These are phyloP conservation scores for Earliella scabrosa DNA, from an alignment of 1,284 basidiomycete species.

Conservation along the genomic window DNA sequence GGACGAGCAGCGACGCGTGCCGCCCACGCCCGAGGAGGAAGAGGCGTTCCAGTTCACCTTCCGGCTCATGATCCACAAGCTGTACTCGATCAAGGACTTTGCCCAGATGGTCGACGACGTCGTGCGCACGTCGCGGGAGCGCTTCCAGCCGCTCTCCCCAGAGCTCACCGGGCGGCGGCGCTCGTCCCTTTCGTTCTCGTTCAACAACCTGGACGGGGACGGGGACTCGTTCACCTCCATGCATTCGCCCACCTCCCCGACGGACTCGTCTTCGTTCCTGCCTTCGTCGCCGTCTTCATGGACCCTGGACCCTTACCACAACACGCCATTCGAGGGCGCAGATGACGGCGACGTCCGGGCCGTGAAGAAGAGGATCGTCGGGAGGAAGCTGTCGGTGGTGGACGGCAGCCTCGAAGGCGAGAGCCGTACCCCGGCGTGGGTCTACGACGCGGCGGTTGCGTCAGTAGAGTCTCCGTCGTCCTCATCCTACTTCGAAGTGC, in stretches of 20 bases:
- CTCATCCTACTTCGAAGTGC: neutral
- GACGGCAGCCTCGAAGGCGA: conserved; percentile 1
- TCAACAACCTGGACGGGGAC: neutral
- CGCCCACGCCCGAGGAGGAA: conserved; percentile 14
- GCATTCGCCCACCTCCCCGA: conserved; percentile 6
- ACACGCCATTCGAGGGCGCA: neutral
- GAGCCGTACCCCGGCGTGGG: conserved; percentile 8
- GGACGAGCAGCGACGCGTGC: neutral
- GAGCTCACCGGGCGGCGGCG: conserved; percentile 1
- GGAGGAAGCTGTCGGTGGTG: conserved; percentile 16
- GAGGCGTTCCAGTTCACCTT: conserved; percentile 53
- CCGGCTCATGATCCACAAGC: conserved; percentile 65
- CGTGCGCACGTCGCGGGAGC: conserved; percentile 50
- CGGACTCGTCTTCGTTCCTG: conserved; percentile 7
- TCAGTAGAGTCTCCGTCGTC: conserved; percentile 7
- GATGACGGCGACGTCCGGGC: conserved; percentile 9
- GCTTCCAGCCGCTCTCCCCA: conserved; percentile 14
- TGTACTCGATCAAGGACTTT: conserved; percentile 67
- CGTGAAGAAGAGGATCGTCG: conserved; percentile 22
- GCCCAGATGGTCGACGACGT: conserved; percentile 57
- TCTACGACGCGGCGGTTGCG: conserved; percentile 18
- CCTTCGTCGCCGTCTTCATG: conserved; percentile 16
- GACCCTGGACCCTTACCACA: conserved; percentile 5
- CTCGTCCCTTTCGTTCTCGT: conserved; percentile 9
- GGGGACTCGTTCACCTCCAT: conserved; percentile 10